Evolutionary conservation across 805 yeast genomes (phyloP).

Genomic region (Dipodascopsis uninucleata): DNA sequence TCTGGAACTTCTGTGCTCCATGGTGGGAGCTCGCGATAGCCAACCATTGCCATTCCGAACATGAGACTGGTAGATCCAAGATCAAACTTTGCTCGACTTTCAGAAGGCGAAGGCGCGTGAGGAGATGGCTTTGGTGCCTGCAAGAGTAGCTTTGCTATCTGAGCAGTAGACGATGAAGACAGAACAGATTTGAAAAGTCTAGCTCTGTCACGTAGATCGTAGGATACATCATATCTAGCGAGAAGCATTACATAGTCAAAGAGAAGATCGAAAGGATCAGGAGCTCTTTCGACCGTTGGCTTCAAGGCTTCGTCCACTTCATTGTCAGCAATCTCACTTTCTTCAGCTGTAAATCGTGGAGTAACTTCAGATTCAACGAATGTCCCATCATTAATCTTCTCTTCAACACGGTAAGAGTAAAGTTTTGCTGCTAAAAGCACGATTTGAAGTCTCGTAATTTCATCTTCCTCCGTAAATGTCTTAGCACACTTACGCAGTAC

Average conservation of each 20-base stretch:
- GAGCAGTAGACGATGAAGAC: slow-evolving; percentile 47
- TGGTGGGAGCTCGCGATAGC: slow-evolving; percentile 37
- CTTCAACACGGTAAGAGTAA: slow-evolving; percentile 53
- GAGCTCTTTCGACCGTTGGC: slow-evolving; percentile 36
- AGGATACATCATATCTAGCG: slow-evolving; percentile 67
- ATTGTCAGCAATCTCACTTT: slow-evolving; percentile 15
- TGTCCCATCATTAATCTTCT: slow-evolving; percentile 33
- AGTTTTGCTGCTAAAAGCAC: slow-evolving; percentile 72
- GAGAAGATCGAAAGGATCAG: slow-evolving; percentile 44
- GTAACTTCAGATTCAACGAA: slow-evolving; percentile 26
- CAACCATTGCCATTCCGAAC: slow-evolving; percentile 35
- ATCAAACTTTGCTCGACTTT: slow-evolving; percentile 22
- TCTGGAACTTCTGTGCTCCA: slow-evolving; percentile 47
- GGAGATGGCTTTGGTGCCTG: slow-evolving; percentile 78
- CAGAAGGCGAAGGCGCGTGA: slow-evolving; percentile 27
- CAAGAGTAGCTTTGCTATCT: slow-evolving; percentile 63
- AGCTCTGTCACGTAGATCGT: slow-evolving; percentile 82
- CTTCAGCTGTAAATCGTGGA: slow-evolving; percentile 8
- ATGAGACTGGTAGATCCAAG: slow-evolving; percentile 36
- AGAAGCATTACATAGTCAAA: slow-evolving; percentile 60
- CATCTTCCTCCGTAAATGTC: slow-evolving; percentile 51
- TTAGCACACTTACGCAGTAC: slow-evolving; percentile 57
- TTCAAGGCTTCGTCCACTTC: slow-evolving; percentile 11
- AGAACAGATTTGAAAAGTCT: slow-evolving; percentile 65
- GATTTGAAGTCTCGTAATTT: slow-evolving; percentile 64